A percentile compares a stretch with the other conserved stretches of the same genome.
Evolutionary conservation across 495 filamentous ascomycete species (phyloP).

Genomic region (Penicillium angulare): DNA sequence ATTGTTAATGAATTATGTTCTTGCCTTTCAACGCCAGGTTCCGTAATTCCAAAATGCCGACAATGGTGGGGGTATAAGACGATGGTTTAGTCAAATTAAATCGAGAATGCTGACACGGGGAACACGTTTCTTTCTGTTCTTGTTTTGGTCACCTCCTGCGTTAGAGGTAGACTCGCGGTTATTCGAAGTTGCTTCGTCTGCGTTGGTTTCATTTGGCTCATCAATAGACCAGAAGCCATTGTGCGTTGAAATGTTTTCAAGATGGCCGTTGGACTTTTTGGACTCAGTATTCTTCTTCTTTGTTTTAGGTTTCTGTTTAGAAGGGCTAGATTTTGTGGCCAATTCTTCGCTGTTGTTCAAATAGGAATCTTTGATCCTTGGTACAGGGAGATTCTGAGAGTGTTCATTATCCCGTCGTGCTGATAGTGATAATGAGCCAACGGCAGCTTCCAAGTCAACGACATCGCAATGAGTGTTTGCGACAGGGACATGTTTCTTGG

Average conservation of each 20-base stretch:
- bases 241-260: conserved; percentile 28
- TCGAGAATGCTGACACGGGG: conserved; percentile 41
- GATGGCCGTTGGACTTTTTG: conserved; percentile 13
- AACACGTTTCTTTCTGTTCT: conserved; percentile 33
- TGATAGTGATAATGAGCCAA: conserved; percentile 18
- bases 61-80: no score
- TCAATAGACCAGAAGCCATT: conserved; percentile 39
- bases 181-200: neutral
- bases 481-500: neutral
- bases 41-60: no score
- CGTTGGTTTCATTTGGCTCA: conserved; percentile 3
- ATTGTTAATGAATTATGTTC: no score
- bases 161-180: neutral
- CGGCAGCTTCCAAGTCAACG: conserved; percentile 19
- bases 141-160: neutral
- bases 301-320: neutral
- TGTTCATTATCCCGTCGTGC: conserved; percentile 1
- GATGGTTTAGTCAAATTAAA: conserved; percentile 30
- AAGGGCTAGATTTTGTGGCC: neutral
- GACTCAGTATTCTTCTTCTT: neutral
- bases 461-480: neutral
- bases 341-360: neutral
- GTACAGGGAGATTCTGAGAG: neutral
- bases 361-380: neutral
- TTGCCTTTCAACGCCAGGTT: no score